Evolutionary conservation across 306 rosid species (phyloP), one percentile per base, ranked within the genome.

Genomic region (Malus sylvestris): DNA sequence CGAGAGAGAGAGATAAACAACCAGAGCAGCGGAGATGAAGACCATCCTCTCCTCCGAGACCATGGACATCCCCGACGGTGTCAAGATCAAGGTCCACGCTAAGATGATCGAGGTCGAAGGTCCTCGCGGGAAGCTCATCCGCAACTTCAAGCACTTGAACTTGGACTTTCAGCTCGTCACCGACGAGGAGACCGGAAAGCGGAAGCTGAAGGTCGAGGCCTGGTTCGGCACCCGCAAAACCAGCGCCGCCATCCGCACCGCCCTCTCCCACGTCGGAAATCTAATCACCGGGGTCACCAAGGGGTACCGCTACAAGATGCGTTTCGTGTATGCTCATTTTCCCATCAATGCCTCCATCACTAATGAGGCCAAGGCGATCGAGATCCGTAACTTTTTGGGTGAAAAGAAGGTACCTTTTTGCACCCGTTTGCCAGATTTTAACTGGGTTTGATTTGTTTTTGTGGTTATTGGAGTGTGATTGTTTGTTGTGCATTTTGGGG

Each of bases 281-380:
- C 93, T 91, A 19, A 91, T 91, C 52, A 91, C 92, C 1, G 97
- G 97, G 6, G 97, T 91, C 68, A 91, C 97, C 61, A 91, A 89
- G 88, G 97, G 97, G 0, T 91, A 89, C 78, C 89, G 97, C 16
- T 91, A 91, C 92, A 89, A 86, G 87, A 91, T 91, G 97, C 84
- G 97, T 53, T 91, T 91, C 20, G 97, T 91, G 1, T 91, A 91
- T 3, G 97, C 97, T 25, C 97, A 91, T 27, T 91, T 91, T 11
- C 97, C 97, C 2, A 91, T 91, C 79, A 91, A 91, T 19, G 97
- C 97, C 10, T 89, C 93, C 67, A 91, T 91, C 66, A 67, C 88
- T 13, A 83, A 77, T 25, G 30, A 6, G 9, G 80, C 2, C 77
- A 82, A 68, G 46, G 32, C 89, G 4, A 91, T 91, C 20, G 96